Evolutionary conservation across 768 basidiomycete genomes (phyloP).

Genomic region (Boletellus emodensis): DNA sequence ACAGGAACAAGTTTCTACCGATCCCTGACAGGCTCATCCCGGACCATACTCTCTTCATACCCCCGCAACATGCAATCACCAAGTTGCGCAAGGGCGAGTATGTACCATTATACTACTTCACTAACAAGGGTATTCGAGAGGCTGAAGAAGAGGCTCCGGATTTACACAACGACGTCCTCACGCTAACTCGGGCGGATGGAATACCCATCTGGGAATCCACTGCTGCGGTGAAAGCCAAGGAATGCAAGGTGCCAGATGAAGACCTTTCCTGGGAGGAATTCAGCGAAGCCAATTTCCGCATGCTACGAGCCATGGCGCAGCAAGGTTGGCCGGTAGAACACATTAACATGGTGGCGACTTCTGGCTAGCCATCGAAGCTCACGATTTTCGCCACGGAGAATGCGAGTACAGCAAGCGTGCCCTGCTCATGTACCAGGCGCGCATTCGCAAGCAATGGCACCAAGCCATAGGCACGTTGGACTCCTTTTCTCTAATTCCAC

Average conservation of each 20-base stretch:
- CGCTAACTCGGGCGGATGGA: no score
- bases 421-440: background rate
- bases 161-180: no score
- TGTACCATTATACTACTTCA: background rate
- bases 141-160: background rate
- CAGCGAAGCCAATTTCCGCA: background rate
- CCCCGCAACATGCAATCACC: background rate
- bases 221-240: background rate
- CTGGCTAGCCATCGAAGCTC: background rate
- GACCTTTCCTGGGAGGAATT: constrained; percentile 4
- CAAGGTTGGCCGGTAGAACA: background rate
- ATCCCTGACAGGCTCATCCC: fast-evolving
- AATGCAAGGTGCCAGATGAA: background rate
- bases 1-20: background rate
- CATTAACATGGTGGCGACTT: background rate
- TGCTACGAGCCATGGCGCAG: background rate
- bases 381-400: background rate
- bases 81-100: constrained; percentile 1
- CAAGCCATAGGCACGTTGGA: background rate
- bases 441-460: background rate
- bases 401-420: background rate
- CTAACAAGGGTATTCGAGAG: background rate
- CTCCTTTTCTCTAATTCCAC: background rate
- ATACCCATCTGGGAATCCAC: background rate
- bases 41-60: fast-evolving